Evolutionary conservation across 495 filamentous ascomycete species (phyloP).

Genomic region (Chaetomium fimeti): DNA sequence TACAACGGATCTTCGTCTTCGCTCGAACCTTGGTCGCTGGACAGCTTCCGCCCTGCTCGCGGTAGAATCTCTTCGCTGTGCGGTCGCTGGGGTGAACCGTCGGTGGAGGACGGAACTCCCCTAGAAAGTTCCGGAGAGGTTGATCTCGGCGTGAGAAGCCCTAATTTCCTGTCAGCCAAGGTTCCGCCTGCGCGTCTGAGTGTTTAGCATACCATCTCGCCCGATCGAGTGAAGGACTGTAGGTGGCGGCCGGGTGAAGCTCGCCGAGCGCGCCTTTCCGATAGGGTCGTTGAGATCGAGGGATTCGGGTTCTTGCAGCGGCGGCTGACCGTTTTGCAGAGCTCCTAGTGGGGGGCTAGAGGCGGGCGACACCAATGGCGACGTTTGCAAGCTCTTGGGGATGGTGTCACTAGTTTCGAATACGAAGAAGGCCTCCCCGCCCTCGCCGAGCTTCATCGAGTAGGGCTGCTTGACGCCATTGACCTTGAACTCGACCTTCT

Average conservation of each 20-base stretch:
- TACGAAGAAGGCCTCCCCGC: constrained; percentile 96
- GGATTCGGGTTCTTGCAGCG: constrained; percentile 77
- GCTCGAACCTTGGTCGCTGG: constrained; percentile 49
- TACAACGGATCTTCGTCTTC: constrained; percentile 38
- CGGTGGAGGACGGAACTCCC: constrained; percentile 45
- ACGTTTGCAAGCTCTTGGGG: constrained; percentile 87
- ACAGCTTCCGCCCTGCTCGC: constrained; percentile 35
- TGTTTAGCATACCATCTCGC: constrained; percentile 33
- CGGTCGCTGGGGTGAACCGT: constrained; percentile 44
- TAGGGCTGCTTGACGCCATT: constrained; percentile 89
- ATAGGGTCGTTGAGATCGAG: constrained; percentile 63
- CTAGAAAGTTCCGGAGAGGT: constrained; percentile 56
- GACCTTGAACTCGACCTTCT: constrained; percentile 98
- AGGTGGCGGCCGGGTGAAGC: constrained; percentile 40
- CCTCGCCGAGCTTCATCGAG: constrained; percentile 97
- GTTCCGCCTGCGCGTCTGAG: background rate
- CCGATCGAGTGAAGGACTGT: constrained; percentile 31
- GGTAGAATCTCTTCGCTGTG: constrained; percentile 49
- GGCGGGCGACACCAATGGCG: constrained; percentile 83
- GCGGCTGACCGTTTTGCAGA: constrained; percentile 52
- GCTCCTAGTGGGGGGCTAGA: constrained; percentile 69
- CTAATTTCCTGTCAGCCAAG: constrained; percentile 40
- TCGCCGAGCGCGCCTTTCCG: constrained; percentile 38
- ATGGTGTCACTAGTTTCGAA: constrained; percentile 91
- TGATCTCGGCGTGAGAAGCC: constrained; percentile 61